These are phyloP conservation scores for Pythium vanterpoolii DNA, from an alignment of 352 stramenopile species.

Conservation along the genomic window DNA sequence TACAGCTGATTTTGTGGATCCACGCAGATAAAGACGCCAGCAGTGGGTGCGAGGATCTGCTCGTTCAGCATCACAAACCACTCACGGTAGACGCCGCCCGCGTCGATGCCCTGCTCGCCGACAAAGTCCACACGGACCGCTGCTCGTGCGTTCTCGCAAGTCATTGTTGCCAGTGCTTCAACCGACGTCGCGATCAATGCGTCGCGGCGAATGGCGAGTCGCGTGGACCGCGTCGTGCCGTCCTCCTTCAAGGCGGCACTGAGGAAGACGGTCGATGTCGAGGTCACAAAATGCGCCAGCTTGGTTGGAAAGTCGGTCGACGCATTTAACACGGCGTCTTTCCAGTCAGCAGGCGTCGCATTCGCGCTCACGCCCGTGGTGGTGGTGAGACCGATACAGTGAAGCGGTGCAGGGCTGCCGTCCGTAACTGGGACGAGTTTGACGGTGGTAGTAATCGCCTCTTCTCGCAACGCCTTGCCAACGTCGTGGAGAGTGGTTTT, in stretches of 20 bases:
- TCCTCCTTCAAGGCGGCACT: constrained; percentile 6
- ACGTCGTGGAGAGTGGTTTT: neutral
- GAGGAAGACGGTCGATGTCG: constrained; percentile 12
- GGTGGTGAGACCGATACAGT: neutral
- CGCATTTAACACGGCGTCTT: constrained; percentile 7
- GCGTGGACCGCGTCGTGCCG: constrained; percentile 2
- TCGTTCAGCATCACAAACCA: constrained; percentile 86
- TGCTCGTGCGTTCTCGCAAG: constrained; percentile 34
- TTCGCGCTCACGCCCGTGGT: neutral
- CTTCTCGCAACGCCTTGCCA: neutral
- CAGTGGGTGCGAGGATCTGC: constrained; percentile 38
- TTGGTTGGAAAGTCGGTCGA: constrained; percentile 17
- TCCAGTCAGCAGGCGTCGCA: neutral
- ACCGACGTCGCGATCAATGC: constrained; percentile 10
- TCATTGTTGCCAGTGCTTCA: constrained; percentile 1
- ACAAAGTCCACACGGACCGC: constrained; percentile 79
- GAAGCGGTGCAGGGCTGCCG: neutral
- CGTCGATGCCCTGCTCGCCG: constrained; percentile 78
- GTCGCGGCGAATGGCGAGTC: constrained; percentile 7
- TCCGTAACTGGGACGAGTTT: neutral
- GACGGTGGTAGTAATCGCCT: neutral
- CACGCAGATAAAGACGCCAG: constrained; percentile 54
- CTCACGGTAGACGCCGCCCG: constrained; percentile 81
- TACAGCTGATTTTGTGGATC: constrained; percentile 51
- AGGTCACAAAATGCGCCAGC: constrained; percentile 14